phyloP scores from a whole-genome alignment of 306 rosid genomes.

The Abrus pulchellus region DNA sequence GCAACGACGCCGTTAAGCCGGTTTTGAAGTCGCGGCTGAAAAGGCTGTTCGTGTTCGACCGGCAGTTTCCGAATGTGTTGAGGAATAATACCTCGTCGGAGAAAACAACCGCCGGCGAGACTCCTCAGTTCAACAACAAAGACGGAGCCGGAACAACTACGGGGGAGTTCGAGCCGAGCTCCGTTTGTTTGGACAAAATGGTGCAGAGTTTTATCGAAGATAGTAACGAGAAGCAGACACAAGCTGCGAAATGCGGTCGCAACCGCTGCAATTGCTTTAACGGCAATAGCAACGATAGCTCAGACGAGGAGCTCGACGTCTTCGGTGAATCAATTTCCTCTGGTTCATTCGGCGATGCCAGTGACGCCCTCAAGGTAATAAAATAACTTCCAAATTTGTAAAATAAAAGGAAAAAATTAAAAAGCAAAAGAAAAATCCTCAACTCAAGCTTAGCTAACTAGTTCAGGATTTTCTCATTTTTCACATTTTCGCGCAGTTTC shows the following conservation, averaged over 20 bases:
- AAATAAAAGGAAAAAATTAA: too few species aligned
- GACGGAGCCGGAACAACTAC: conserved; percentile 35
- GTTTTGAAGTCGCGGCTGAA: conserved; percentile 83
- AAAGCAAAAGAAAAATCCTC: too few species aligned
- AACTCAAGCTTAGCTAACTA: neutral
- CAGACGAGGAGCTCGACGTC: conserved; percentile 88
- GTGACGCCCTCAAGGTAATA: conserved; percentile 79
- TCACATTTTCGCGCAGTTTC: neutral
- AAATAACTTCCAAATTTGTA: neutral
- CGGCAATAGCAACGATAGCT: conserved; percentile 82
- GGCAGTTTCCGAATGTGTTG: conserved; percentile 80
- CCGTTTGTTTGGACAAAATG: conserved; percentile 86
- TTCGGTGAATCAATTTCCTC: conserved; percentile 65
- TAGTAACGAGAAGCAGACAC: conserved; percentile 70
- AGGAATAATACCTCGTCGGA: conserved; percentile 66
- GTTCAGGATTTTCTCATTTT: conserved; percentile 38
- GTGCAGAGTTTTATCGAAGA: conserved; percentile 95
- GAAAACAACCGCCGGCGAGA: conserved; percentile 56
- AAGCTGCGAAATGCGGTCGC: conserved; percentile 66
- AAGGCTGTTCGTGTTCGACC: conserved; percentile 80
- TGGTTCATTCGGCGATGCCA: conserved; percentile 73
- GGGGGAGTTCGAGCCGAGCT: conserved; percentile 82
- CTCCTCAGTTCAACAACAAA: conserved; percentile 50
- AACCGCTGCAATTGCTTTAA: conserved; percentile 96
- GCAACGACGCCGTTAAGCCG: conserved; percentile 74